phyloP scores from a whole-genome alignment of 2,329 filamentous ascomycete species.

The Neonectria hederae region DNA sequence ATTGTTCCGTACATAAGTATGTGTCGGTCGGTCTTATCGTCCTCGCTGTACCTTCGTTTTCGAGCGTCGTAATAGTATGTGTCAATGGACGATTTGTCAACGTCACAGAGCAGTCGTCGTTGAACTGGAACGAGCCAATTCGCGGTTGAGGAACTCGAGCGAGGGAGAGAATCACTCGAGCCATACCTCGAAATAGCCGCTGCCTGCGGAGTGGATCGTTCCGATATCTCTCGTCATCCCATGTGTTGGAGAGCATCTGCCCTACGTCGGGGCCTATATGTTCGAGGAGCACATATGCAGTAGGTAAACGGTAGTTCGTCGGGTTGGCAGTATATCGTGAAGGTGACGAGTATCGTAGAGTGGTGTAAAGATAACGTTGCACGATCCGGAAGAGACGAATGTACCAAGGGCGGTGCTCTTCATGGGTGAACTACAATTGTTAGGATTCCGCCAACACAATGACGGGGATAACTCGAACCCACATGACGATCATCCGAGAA shows the following conservation, averaged over 20 bases:
- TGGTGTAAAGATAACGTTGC: conserved; percentile 4
- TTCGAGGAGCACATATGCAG: conserved; percentile 42
- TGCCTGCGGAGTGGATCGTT: conserved; percentile 22
- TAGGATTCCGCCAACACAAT: too few relatives aligned
- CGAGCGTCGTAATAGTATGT: conserved; percentile 42
- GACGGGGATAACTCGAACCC: not conserved
- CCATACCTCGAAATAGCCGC: conserved; percentile 43
- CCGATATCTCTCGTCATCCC: conserved; percentile 20
- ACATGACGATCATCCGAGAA: conserved; percentile 19
- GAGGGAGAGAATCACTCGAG: conserved; percentile 13
- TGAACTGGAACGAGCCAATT: conserved; percentile 44
- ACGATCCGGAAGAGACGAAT: conserved; percentile 7
- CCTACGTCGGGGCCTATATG: conserved; percentile 36
- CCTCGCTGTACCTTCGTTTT: conserved; percentile 46
- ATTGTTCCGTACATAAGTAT: conserved; percentile 42
- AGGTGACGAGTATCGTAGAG: conserved; percentile 11
- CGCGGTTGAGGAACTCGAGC: conserved; percentile 34
- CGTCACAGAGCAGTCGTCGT: conserved; percentile 43
- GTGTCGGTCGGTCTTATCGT: conserved; percentile 43
- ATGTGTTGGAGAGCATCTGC: conserved; percentile 43
- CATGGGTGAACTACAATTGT: conserved; percentile 24
- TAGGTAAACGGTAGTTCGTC: conserved; percentile 15
- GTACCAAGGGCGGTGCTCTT: conserved; percentile 22
- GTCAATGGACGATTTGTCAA: conserved; percentile 46
- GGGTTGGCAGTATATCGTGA: conserved; percentile 18